Evolutionary conservation across 345 rosid species (phyloP).

Genomic region (Garcia nutans): DNA sequence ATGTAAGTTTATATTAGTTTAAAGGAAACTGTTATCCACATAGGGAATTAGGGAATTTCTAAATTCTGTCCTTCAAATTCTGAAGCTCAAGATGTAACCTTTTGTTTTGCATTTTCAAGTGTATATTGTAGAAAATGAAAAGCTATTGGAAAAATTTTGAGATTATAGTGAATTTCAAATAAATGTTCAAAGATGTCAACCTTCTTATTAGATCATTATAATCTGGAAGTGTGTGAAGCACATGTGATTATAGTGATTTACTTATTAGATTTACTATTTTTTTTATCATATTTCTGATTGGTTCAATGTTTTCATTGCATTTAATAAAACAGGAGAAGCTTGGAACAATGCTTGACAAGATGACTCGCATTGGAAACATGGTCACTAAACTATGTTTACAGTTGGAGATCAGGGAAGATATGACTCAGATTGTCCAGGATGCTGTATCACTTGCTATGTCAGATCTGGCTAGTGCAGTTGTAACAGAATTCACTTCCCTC

Average conservation of each 20-base stretch:
- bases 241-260: neutral
- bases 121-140: neutral
- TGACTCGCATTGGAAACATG: slow-evolving; percentile 57
- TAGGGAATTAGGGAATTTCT: neutral
- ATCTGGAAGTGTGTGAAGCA: neutral
- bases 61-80: slow-evolving; percentile 12
- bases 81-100: neutral
- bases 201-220: too few relatives aligned
- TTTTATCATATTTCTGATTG: slow-evolving; percentile 9
- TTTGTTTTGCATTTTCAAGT: neutral
- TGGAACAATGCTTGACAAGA: slow-evolving; percentile 93
- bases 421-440: slow-evolving; percentile 53
- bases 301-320: slow-evolving; percentile 15
- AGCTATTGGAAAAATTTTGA: neutral
- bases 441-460: slow-evolving; percentile 97
- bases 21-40: neutral
- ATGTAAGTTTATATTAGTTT: slow-evolving; percentile 51
- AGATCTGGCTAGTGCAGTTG: slow-evolving; percentile 93
- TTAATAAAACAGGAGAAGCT: slow-evolving; percentile 70
- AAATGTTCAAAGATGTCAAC: neutral
- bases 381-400: slow-evolving; percentile 50
- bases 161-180: slow-evolving; percentile 10
- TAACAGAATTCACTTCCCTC: slow-evolving; percentile 85
- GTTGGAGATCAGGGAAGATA: slow-evolving; percentile 49
- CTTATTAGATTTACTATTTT: neutral